These are phyloP conservation scores for Suhomyces yuchorum DNA, from an alignment of 1,139 yeast species.

Conservation along the genomic window DNA sequence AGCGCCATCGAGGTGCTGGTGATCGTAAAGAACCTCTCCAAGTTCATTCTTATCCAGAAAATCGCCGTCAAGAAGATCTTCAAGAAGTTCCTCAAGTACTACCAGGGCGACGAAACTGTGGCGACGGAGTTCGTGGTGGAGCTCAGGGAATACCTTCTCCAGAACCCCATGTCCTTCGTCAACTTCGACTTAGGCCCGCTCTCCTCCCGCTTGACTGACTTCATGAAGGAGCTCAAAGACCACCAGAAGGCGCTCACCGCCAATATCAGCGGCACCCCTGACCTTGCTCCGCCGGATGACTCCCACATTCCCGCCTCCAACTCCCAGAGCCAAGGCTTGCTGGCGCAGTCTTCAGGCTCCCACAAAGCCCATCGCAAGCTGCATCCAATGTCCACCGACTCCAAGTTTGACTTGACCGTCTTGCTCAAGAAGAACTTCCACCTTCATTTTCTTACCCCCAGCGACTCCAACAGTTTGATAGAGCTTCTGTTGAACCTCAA, in stretches of 20 bases:
- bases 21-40: slow-evolving; percentile 67
- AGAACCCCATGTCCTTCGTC: slow-evolving; percentile 56
- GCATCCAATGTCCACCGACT: slow-evolving; percentile 10
- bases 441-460: slow-evolving; percentile 38
- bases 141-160: slow-evolving; percentile 37
- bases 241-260: slow-evolving; percentile 15
- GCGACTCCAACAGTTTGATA: slow-evolving; percentile 37
- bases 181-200: slow-evolving; percentile 65
- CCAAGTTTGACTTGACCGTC: slow-evolving; percentile 36
- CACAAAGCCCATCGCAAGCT: not conserved
- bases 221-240: slow-evolving; percentile 19
- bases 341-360: not conserved
- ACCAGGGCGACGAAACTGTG: slow-evolving; percentile 33
- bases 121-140: slow-evolving; percentile 44
- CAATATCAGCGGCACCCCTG: slow-evolving; percentile 11
- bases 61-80: slow-evolving; percentile 79
- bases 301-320: not conserved
- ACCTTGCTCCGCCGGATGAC: not conserved
- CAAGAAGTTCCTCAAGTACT: slow-evolving; percentile 76
- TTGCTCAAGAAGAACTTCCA: slow-evolving; percentile 43
- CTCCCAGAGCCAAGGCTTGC: not conserved
- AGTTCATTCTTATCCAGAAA: slow-evolving; percentile 77
- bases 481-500: slow-evolving; percentile 41
- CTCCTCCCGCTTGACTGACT: slow-evolving; percentile 59
- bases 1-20: slow-evolving; percentile 52